A percentile compares a stretch with the other conserved stretches of the same genome.
These are phyloP conservation scores for Dactylellina cionopaga DNA, from an alignment of 2,329 filamentous ascomycete species.

Conservation along the genomic window DNA sequence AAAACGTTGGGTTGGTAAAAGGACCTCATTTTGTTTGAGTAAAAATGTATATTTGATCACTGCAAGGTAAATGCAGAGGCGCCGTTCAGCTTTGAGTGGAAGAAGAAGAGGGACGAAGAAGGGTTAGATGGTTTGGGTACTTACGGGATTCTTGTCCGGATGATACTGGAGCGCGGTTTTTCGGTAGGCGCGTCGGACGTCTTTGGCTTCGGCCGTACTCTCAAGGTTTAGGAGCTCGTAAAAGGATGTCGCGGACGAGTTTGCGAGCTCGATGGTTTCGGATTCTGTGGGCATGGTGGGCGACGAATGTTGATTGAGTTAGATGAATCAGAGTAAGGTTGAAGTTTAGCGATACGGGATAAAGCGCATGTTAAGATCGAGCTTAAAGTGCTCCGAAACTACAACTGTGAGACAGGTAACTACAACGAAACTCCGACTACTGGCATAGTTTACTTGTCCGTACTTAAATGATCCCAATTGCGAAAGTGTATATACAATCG, in stretches of 20 bases:
- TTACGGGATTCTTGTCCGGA: conserved; percentile 66
- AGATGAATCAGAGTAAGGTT: conserved; percentile 9
- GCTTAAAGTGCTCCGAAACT: too few relatives aligned
- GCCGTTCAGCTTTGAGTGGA: conserved; percentile 38
- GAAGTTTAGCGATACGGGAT: conserved; percentile 7
- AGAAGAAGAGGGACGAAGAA: not conserved
- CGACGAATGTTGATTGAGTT: not conserved
- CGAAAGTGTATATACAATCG: too few relatives aligned
- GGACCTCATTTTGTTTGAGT: conserved; percentile 2
- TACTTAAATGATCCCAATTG: too few relatives aligned
- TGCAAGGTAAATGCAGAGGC: not conserved
- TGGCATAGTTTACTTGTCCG: too few relatives aligned
- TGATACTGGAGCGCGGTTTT: conserved; percentile 66
- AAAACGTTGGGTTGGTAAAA: conserved; percentile 29
- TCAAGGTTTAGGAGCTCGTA: conserved; percentile 65
- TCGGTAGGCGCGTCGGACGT: conserved; percentile 65
- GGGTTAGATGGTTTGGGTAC: conserved; percentile 4
- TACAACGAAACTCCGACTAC: too few relatives aligned
- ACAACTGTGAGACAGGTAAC: too few relatives aligned
- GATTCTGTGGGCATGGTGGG: conserved; percentile 54
- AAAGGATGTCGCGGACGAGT: conserved; percentile 61
- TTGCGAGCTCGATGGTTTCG: conserved; percentile 55
- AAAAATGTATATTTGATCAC: conserved; percentile 12
- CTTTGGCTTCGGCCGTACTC: conserved; percentile 61
- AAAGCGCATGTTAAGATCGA: not conserved